These are phyloP conservation scores for Dactylellina leptospora DNA, from an alignment of 2,329 filamentous ascomycete genomes.

Conservation along the genomic window DNA sequence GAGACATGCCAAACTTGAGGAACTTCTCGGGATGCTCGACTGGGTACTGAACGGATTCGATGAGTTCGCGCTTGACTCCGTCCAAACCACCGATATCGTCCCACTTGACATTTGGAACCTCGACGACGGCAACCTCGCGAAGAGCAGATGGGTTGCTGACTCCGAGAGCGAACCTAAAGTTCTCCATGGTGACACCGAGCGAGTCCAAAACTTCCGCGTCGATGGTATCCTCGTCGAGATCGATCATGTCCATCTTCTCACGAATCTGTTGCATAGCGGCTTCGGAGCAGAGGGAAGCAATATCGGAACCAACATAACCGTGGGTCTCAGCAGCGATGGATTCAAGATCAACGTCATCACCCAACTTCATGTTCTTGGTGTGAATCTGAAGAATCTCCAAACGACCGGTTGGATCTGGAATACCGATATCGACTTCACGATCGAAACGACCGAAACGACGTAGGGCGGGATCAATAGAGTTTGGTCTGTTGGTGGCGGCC, in stretches of 20 bases:
- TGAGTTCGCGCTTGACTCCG: conserved; percentile 98
- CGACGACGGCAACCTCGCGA: conserved; percentile 97
- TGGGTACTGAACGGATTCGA: conserved; percentile 98
- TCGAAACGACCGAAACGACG: conserved; percentile 99
- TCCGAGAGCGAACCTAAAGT: conserved; percentile 98
- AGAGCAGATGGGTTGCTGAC: conserved; percentile 98
- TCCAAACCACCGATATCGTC: conserved; percentile 99
- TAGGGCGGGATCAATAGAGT: conserved; percentile 97
- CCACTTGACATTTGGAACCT: conserved; percentile 99
- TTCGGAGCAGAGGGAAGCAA: conserved; percentile 97
- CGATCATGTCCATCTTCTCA: conserved; percentile 99
- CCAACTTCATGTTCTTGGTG: conserved; percentile 99
- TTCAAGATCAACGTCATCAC: conserved; percentile 94
- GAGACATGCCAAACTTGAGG: conserved; percentile 99
- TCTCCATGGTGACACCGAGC: conserved; percentile 98
- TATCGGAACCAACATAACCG: conserved; percentile 98
- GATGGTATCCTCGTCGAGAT: conserved; percentile 98
- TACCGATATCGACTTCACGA: conserved; percentile 97
- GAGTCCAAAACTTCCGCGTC: conserved; percentile 98
- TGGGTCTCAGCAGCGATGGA: conserved; percentile 97
- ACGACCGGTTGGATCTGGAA: conserved; percentile 96
- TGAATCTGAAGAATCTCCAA: conserved; percentile 99
- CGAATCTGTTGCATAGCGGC: conserved; percentile 99
- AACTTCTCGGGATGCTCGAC: conserved; percentile 99
- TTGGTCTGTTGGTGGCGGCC: conserved; percentile 98